These are phyloP conservation scores for Caloboletus inedulis DNA, from an alignment of 1,284 basidiomycete species.

Conservation along the genomic window DNA sequence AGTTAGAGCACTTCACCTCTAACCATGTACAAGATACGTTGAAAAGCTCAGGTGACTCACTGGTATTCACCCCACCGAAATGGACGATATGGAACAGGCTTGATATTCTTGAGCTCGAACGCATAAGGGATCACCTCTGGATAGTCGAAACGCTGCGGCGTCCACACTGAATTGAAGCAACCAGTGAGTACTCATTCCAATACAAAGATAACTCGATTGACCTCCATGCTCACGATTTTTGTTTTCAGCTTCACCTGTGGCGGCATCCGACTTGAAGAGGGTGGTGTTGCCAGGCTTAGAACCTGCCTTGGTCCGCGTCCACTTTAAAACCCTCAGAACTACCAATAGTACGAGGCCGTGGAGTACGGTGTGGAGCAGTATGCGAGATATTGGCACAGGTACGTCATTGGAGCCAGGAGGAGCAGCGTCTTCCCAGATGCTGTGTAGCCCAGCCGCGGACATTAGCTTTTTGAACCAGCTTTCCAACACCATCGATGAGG, in stretches of 20 bases:
- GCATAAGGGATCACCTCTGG: conserved; percentile 45
- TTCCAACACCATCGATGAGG: conserved; percentile 9
- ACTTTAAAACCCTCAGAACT: conserved; percentile 13
- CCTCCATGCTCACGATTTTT: conserved; percentile 26
- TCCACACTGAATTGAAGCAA: conserved; percentile 42
- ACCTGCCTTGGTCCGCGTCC: conserved; percentile 7
- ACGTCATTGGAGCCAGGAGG: conserved; percentile 25
- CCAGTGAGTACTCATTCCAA: conserved; percentile 3
- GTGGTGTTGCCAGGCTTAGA: neutral
- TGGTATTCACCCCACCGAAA: conserved; percentile 63
- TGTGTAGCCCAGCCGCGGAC: conserved; percentile 6
- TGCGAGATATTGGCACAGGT: conserved; percentile 5
- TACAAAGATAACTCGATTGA: conserved; percentile 4
- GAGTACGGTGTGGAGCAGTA: conserved; percentile 19
- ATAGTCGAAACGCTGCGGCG: conserved; percentile 48
- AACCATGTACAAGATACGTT: conserved; percentile 23
- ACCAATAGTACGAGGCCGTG: conserved; percentile 15
- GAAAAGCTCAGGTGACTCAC: conserved; percentile 37
- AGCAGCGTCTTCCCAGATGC: conserved; percentile 4
- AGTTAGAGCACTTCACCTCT: conserved; percentile 55
- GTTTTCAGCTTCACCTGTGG: conserved; percentile 16
- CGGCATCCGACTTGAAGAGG: neutral
- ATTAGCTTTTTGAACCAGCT: conserved; percentile 14
- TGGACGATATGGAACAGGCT: conserved; percentile 60
- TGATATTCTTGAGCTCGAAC: conserved; percentile 40